Percentiles rank a stretch among this genome's conserved stretches.
Evolutionary conservation across 73 alveolate species (phyloP).

Genomic region (Blepharisma japonicum): DNA sequence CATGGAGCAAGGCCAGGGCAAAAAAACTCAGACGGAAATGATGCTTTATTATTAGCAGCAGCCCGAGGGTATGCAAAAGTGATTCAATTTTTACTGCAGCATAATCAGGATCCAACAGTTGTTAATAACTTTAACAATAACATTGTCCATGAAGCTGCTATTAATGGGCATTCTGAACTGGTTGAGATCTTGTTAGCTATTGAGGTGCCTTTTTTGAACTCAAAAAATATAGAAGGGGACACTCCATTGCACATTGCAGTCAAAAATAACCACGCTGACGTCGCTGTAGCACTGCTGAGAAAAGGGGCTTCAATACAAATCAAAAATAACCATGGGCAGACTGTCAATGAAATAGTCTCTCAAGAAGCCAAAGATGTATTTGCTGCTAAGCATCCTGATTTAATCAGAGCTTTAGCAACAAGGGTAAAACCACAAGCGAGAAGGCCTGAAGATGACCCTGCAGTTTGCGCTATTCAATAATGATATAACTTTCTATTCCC

Average conservation of each 20-base stretch:
- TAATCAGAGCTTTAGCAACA: not conserved
- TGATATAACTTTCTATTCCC: too few species aligned
- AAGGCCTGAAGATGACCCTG: conserved; percentile 1
- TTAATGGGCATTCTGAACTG: not conserved
- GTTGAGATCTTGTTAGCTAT: not conserved
- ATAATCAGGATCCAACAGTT: not conserved
- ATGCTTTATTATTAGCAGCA: not conserved
- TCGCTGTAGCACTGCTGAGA: conserved; percentile 64
- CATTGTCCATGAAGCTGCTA: not conserved
- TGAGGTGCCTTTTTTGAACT: conserved; percentile 18
- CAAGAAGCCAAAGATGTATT: conserved; percentile 8
- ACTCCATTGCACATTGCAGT: conserved; percentile 84
- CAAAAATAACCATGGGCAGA: conserved; percentile 73
- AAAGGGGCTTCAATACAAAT: conserved; percentile 66
- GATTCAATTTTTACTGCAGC: conserved; percentile 7
- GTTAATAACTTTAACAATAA: not conserved
- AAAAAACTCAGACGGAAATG: conserved; percentile 22
- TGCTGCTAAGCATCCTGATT: conserved; percentile 23
- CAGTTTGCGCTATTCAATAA: too few species aligned
- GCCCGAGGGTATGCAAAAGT: conserved; percentile 1
- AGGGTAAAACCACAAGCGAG: conserved; percentile 4
- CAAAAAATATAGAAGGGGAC: conserved; percentile 2
- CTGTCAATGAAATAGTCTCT: conserved; percentile 46
- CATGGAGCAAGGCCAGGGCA: not conserved
- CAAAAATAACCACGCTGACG: conserved; percentile 76